Evolutionary conservation across 2,329 filamentous ascomycete genomes (phyloP).

Genomic region (Botrytis squamosa): DNA sequence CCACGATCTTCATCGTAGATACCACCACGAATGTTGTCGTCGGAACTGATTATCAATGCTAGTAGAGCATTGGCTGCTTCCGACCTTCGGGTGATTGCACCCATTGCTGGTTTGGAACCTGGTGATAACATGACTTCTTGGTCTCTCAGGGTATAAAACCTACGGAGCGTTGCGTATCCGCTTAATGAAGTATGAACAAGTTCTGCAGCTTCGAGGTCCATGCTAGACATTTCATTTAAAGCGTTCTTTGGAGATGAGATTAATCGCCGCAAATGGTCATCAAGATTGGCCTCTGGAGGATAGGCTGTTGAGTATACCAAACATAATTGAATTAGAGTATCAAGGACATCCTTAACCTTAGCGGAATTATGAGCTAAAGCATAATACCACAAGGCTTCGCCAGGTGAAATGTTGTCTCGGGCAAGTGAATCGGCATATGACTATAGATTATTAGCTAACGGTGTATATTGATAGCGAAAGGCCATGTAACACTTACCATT

Average conservation of each 20-base stretch:
- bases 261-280: conserved; percentile 67
- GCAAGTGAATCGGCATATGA: conserved; percentile 79
- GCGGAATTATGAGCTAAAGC: conserved; percentile 74
- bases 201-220: conserved; percentile 78
- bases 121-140: conserved; percentile 48
- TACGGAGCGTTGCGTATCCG: conserved; percentile 86
- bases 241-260: conserved; percentile 70
- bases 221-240: conserved; percentile 67
- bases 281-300: conserved; percentile 69
- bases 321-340: conserved; percentile 83
- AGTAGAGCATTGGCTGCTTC: conserved; percentile 72
- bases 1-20: conserved; percentile 79
- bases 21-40: conserved; percentile 88
- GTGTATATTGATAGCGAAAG: background rate
- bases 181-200: conserved; percentile 83
- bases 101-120: conserved; percentile 41
- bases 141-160: conserved; percentile 88
- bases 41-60: conserved; percentile 81
- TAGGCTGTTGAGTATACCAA: conserved; percentile 81
- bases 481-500: conserved; percentile 58
- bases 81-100: conserved; percentile 59
- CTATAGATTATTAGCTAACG: conserved; percentile 48
- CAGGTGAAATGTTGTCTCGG: conserved; percentile 72
- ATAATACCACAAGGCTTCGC: conserved; percentile 86
- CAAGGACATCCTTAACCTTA: conserved; percentile 82